phyloP scores from a whole-genome alignment of 768 basidiomycete genomes.

The Dioszegia aurantiaca region DNA sequence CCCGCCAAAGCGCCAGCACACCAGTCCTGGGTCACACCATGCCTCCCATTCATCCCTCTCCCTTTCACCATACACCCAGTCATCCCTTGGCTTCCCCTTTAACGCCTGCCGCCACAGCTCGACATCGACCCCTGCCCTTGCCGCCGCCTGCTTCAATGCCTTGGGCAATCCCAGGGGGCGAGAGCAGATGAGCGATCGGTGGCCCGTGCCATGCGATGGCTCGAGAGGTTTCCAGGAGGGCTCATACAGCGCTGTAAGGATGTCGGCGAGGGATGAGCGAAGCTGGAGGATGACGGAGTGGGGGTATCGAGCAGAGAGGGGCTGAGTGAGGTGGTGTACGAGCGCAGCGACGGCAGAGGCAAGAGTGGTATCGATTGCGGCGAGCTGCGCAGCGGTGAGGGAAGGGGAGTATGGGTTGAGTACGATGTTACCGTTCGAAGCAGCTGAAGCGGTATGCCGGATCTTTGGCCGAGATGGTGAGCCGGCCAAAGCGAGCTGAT shows the following conservation, averaged over 20 bases:
- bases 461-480: conserved; percentile 3
- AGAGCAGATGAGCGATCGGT: conserved; percentile 43
- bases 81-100: conserved; percentile 17
- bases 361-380: conserved; percentile 22
- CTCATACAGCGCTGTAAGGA: conserved; percentile 23
- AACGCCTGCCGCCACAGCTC: conserved; percentile 40
- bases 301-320: conserved; percentile 34
- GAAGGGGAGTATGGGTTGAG: conserved; percentile 3
- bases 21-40: conserved; percentile 53
- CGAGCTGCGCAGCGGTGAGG: conserved; percentile 4
- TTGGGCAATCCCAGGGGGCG: conserved; percentile 36
- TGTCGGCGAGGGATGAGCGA: conserved; percentile 20
- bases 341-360: conserved; percentile 36
- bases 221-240: conserved; percentile 45
- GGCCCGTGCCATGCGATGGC: conserved; percentile 45
- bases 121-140: conserved; percentile 26
- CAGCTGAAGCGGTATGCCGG: neutral
- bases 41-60: conserved; percentile 49
- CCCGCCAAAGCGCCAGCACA: conserved; percentile 49
- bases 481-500: conserved; percentile 1
- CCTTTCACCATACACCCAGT: conserved; percentile 8
- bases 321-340: conserved; percentile 36
- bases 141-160: conserved; percentile 34
- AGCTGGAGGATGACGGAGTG: conserved; percentile 28
- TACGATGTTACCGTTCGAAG: neutral